Evolutionary conservation across 306 rosid genomes (phyloP).

Genomic region (Cyclanthera cordifolia): DNA sequence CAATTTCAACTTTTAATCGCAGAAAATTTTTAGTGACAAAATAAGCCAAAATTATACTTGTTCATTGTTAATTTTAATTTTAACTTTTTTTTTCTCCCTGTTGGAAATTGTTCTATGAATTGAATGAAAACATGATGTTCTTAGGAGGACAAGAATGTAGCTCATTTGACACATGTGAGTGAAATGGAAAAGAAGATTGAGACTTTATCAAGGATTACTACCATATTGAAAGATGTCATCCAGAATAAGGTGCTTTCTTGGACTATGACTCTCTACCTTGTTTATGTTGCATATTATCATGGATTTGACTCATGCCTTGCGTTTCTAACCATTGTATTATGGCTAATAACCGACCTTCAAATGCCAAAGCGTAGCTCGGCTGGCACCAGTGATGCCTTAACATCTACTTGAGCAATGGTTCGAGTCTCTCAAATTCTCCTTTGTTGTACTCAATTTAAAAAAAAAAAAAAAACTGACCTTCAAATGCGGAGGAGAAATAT

Average conservation of each 20-base stretch:
- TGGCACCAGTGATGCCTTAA: too few species aligned
- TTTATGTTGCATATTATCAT: not conserved
- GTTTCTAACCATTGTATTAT: not conserved
- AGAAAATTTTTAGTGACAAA: not conserved
- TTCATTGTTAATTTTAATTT: not conserved
- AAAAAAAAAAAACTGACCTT: too few species aligned
- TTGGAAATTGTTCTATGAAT: not conserved
- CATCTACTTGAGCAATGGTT: too few species aligned
- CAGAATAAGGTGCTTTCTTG: slow-evolving; percentile 66
- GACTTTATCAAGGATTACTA: slow-evolving; percentile 69
- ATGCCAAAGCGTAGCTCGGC: too few species aligned
- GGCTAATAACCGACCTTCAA: not conserved
- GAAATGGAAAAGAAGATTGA: slow-evolving; percentile 96
- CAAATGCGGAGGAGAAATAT: not conserved
- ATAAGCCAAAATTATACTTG: not conserved
- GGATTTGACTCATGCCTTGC: not conserved
- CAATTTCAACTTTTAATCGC: not conserved
- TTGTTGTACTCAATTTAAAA: too few species aligned
- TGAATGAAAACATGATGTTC: slow-evolving; percentile 14
- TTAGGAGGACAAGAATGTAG: slow-evolving; percentile 89
- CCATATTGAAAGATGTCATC: slow-evolving; percentile 81
- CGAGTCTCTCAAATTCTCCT: too few species aligned
- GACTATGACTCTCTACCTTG: slow-evolving; percentile 1
- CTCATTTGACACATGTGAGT: slow-evolving; percentile 83
- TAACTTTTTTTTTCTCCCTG: not conserved